Evolutionary conservation across 1,284 basidiomycete genomes (phyloP), one percentile per base, ranked within the genome.

Genomic region (Tremellales sp.): DNA sequence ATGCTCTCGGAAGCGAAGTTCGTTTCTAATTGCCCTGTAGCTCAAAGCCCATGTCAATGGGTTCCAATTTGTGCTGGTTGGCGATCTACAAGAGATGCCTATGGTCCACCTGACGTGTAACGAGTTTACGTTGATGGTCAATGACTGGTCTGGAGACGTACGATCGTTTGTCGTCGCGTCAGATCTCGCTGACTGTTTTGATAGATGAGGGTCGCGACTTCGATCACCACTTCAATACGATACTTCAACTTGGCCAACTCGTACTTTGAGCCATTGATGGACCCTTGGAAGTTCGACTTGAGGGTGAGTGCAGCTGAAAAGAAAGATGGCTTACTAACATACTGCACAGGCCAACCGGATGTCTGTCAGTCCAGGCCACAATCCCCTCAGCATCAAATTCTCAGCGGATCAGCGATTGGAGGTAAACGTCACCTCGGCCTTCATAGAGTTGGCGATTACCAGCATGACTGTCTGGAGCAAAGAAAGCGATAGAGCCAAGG

Each of bases 261-360:
- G 39, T 92, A 98, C 66, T 99, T 95, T 90, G 95, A 99, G 73
- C 95, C 97, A n/a, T 74, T 99, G 43, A 88, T 97, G 61, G 95
- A 99, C 67, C 95, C 95, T 1, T 99, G 95, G 94, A 86, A 81
- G 21, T 87, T 97, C 59, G 83, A 85, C 25, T 71, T 89, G 40
- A 78, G 78, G 47, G 88, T 90, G 65, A 51, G 79, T 67, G 26
- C 36, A 28, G 10, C 5, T 32, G 27, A 8, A 12, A 6, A 35
- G 26, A 31, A 36, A 32, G 13, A n/a, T 27, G 36, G 18, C 41
- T 43, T 43, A 50, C 35, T 6, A 12, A 14, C 22, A n/a, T n/a
- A 10, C 21, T 13, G 5, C 32, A 13, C 44, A 63, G 55, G 58
- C 67, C 8, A 58, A 62, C 16, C 59, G 69, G 4, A 54, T 58